A percentile compares a stretch with the other conserved stretches of the same genome.
These are phyloP conservation scores for Fallopia convolvulus DNA, from an alignment of 148 eudicot species.

Conservation along the genomic window DNA sequence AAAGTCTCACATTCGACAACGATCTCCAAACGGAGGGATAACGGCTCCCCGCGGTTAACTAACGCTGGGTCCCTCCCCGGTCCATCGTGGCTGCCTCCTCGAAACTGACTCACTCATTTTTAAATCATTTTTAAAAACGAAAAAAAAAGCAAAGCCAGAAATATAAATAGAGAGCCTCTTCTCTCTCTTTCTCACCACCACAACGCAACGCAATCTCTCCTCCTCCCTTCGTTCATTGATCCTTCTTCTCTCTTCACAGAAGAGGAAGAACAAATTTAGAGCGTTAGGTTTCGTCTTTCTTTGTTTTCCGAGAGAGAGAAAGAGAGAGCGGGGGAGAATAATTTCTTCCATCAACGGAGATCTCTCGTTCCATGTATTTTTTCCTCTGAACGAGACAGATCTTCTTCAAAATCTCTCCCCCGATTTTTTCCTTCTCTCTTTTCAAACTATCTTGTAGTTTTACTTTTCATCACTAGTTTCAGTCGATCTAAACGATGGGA, in stretches of 20 bases:
- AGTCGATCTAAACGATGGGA: conserved; percentile 22
- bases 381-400: conserved; percentile 3
- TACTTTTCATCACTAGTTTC: background rate
- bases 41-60: conserved; percentile 6
- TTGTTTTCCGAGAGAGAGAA: background rate
- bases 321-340: conserved; percentile 2
- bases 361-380: conserved; percentile 6
- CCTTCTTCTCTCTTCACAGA: background rate
- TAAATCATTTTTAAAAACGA: background rate
- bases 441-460: background rate
- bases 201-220: background rate
- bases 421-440: background rate
- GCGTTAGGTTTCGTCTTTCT: background rate
- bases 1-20: background rate
- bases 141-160: background rate
- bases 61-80: background rate
- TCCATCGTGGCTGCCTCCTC: conserved; percentile 10
- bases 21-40: background rate
- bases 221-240: background rate
- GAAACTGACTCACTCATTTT: background rate
- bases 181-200: background rate
- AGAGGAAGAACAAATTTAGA: conserved; percentile 6
- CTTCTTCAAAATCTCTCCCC: conserved; percentile 1
- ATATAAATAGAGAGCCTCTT: background rate
- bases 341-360: background rate